Base-by-base conservation (phyloP, 2,329 filamentous ascomycete species). In the Calonectria pteridis region DNA sequence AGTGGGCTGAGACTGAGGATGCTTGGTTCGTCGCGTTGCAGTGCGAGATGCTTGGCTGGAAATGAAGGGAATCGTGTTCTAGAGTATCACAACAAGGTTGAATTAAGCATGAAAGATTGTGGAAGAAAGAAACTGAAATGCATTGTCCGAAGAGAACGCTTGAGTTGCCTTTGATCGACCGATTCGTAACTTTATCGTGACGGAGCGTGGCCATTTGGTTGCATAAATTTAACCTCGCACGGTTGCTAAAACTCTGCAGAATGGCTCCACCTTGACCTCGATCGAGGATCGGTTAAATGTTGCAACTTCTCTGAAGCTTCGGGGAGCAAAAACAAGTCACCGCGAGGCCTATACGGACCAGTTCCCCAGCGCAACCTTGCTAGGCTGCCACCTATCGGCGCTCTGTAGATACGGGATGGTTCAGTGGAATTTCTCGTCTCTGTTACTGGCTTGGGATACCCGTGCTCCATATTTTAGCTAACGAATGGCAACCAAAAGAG, bases 1-100 rank as follows among this genome's bases (percentile, higher is more conserved):
- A 71, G n/a, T 77, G 75, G 75, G 71, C 69, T 4, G 37, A 65
- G 13, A 75, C 71, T 16, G 69, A 76, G 4, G 75, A 73, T 49
- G 75, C 73, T 26, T 76, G 72, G 69, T 74, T 59, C 18, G 67
- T 66, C 2, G 58, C 67, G 20, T 29, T 72, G 64, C 70, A 72
- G n/a, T 64, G 55, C 20, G 70, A 72, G 33, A 72, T 72, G 55
- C 58, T 72, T 18, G 70, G 35, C 4, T 72, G 70, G 70, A 72
- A 72, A 35, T 72, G 29, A 65, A 4, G 4, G 26, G 26, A 18
- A 18, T 20, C 7, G 14, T 29, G 11, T 28, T 29, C 13, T 51
- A 51, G 40, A 46, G 23, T 20, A 20, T 46, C 7, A 11, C 40
- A n/a, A n/a, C 6, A 2, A 4, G 2, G 20, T 7, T 13, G 10